Conservation (phyloP, 257 asterid species). For the Solanum etuberosum region DNA sequence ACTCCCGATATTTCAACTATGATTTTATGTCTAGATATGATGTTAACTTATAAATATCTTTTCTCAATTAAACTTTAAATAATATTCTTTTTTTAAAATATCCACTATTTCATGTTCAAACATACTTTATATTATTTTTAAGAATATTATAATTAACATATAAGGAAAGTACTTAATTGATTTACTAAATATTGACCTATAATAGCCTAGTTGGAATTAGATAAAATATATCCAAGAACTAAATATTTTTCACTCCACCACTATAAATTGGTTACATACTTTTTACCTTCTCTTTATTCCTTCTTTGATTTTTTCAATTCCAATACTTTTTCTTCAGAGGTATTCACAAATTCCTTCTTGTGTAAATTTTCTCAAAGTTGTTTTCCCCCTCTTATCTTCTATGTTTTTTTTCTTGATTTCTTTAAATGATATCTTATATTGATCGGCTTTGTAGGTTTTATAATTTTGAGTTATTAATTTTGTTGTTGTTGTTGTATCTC, state of each 20-base stretch:
- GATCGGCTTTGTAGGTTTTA: background rate
- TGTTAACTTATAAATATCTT: background rate
- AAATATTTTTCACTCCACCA: background rate
- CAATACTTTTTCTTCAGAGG: background rate
- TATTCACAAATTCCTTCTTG: background rate
- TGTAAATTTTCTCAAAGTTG: background rate
- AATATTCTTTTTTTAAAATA: background rate
- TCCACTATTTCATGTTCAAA: background rate
- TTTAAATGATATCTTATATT: background rate
- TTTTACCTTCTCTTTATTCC: background rate
- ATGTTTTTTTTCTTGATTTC: background rate
- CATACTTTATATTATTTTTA: background rate
- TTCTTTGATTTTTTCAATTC: background rate
- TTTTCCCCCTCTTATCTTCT: background rate
- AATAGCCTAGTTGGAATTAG: background rate
- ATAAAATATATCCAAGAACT: background rate
- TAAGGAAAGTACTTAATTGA: background rate
- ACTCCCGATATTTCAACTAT: background rate
- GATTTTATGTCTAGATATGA: background rate
- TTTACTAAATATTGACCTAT: background rate
- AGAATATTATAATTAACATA: background rate
- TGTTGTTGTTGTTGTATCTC: background rate
- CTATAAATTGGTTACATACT: background rate
- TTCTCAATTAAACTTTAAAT: background rate
- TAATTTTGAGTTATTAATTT: background rate